A percentile compares a stretch with the other conserved stretches of the same genome.
These are phyloP conservation scores for Limnomonas spitsbergensis DNA, from an alignment of 139 green algal genomes.

Conservation along the genomic window DNA sequence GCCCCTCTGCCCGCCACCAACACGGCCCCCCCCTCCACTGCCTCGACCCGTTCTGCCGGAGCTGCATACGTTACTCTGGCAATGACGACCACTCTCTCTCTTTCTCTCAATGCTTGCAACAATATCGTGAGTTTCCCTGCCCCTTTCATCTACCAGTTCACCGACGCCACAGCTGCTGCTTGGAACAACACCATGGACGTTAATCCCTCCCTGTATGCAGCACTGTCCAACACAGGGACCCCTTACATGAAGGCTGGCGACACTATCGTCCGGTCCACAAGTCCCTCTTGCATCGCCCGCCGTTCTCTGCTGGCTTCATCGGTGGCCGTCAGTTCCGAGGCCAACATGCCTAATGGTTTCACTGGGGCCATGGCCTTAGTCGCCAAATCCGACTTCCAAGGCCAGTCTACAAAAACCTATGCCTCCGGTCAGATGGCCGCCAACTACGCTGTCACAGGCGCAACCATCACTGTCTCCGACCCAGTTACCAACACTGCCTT, in stretches of 20 bases:
- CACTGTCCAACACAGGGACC: not conserved
- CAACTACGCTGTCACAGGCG: not conserved
- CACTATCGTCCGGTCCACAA: not conserved
- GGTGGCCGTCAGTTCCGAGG: not conserved
- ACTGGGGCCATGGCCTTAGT: not conserved
- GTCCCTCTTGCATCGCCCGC: not conserved
- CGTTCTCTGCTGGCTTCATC: not conserved
- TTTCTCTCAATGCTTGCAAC: not conserved
- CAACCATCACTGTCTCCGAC: not conserved
- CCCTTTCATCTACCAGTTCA: not conserved
- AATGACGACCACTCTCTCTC: not conserved
- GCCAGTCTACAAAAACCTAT: not conserved
- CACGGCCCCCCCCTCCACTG: not conserved
- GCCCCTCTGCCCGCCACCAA: not conserved
- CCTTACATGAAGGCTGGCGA: not conserved
- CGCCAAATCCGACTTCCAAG: not conserved
- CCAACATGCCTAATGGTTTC: constrained; percentile 1
- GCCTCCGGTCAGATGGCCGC: not conserved
- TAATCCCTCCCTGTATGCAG: not conserved
- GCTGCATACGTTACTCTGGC: not conserved
- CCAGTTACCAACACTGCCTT: not conserved
- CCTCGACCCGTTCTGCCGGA: not conserved
- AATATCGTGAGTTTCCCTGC: not conserved
- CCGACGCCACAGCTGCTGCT: not conserved
- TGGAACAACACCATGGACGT: not conserved